These are phyloP conservation scores for Phialophora verrucosa DNA, from an alignment of 2,329 filamentous ascomycete species.

Conservation along the genomic window DNA sequence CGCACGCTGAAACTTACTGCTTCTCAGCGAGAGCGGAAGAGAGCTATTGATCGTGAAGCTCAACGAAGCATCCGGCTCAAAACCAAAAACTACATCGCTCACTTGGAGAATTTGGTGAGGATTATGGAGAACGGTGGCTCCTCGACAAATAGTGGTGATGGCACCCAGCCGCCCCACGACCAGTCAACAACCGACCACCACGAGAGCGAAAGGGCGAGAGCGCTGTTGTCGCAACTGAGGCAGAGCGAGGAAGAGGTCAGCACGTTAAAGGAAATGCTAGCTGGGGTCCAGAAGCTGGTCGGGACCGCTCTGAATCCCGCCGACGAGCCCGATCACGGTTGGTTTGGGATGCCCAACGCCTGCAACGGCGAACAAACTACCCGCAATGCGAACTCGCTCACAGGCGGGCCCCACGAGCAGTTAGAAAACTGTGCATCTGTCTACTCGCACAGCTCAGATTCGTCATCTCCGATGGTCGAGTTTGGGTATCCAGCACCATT, in stretches of 20 bases:
- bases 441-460: constrained; percentile 23
- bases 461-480: constrained; percentile 19
- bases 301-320: constrained; percentile 13
- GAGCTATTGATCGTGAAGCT: constrained; percentile 30
- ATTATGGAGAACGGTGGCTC: constrained; percentile 25
- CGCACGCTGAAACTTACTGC: constrained; percentile 24
- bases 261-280: constrained; percentile 19
- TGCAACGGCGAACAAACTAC: background rate
- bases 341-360: background rate
- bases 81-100: constrained; percentile 32
- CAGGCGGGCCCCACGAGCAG: constrained; percentile 11
- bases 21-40: constrained; percentile 30
- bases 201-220: constrained; percentile 18
- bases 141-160: background rate
- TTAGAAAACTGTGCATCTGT: constrained; percentile 17
- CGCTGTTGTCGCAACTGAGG: constrained; percentile 21
- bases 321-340: background rate
- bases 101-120: constrained; percentile 28
- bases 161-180: background rate
- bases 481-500: constrained; percentile 9
- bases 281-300: constrained; percentile 24
- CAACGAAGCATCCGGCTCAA: constrained; percentile 30
- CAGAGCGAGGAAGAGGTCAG: constrained; percentile 29
- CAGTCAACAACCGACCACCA: background rate
- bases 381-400: background rate